These are phyloP conservation scores for Candida pseudoviswanathii DNA, from an alignment of 1,139 yeast species.

Conservation along the genomic window DNA sequence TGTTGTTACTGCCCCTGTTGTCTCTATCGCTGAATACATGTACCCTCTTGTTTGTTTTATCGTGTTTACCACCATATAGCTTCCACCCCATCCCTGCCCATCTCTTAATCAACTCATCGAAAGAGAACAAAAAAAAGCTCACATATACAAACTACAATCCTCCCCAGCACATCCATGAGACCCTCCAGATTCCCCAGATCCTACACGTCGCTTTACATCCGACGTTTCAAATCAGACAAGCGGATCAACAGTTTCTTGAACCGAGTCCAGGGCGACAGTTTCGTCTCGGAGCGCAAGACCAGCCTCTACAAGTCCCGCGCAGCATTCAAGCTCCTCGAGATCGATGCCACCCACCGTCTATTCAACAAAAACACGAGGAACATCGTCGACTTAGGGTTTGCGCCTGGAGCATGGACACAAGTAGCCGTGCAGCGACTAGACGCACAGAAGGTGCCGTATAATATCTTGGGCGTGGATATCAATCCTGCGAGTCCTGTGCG, in stretches of 20 bases:
- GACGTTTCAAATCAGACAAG: constrained; percentile 25
- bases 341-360: constrained; percentile 63
- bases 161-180: too few relatives aligned
- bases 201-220: neutral
- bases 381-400: constrained; percentile 72
- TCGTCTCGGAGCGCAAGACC: constrained; percentile 53
- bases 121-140: too few relatives aligned
- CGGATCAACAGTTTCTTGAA: constrained; percentile 74
- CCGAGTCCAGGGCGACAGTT: constrained; percentile 67
- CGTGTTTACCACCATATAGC: too few relatives aligned
- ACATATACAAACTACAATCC: too few relatives aligned
- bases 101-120: too few relatives aligned
- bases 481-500: constrained; percentile 41
- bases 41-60: too few relatives aligned
- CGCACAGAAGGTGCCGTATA: constrained; percentile 16
- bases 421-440: constrained; percentile 35
- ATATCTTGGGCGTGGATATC: constrained; percentile 45
- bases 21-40: too few relatives aligned
- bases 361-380: constrained; percentile 52
- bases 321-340: constrained; percentile 78
- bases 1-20: too few relatives aligned
- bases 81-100: too few relatives aligned
- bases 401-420: constrained; percentile 56
- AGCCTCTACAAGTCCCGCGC: constrained; percentile 78
- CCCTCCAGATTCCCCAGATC: neutral